Evolutionary conservation across 495 filamentous ascomycete species (phyloP).

Genomic region (Immersiella caudata): DNA sequence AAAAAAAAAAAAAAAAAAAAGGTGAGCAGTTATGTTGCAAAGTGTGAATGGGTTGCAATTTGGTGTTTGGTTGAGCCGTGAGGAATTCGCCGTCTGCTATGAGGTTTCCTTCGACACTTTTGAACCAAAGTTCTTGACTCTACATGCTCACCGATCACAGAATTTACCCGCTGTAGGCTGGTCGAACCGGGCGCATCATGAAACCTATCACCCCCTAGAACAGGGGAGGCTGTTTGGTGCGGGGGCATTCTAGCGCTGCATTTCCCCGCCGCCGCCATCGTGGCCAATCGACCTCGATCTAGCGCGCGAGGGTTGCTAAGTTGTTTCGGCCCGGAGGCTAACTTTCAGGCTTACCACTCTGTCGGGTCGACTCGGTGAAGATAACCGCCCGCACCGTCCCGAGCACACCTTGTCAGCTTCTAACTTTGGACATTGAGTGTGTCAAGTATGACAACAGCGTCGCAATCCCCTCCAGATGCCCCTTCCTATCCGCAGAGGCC

Average conservation of each 20-base stretch:
- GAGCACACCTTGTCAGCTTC: no score
- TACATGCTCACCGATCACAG: neutral
- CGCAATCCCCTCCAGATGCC: no score
- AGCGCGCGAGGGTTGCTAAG: no score
- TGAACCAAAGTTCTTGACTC: neutral
- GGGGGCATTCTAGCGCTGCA: neutral
- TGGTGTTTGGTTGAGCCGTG: no score
- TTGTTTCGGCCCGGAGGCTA: no score
- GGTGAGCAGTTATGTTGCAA: no score
- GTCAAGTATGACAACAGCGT: no score
- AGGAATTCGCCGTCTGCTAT: neutral
- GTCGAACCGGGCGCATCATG: neutral
- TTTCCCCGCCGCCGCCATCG: neutral
- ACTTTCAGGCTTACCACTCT: constrained; percentile 8
- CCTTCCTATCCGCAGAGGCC: no score
- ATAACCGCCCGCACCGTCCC: no score
- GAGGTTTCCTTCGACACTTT: neutral
- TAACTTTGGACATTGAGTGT: no score
- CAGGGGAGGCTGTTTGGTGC: neutral
- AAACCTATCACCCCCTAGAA: neutral
- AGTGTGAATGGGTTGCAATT: no score
- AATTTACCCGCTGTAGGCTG: constrained; percentile 7
- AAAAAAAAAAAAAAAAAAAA: no score
- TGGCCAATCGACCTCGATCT: neutral
- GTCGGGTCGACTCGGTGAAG: constrained; percentile 4